Percentiles rank a stretch among this genome's conserved stretches.
Conservation (phyloP, 106 monocot species). For the Apostasia ramifera region DNA sequence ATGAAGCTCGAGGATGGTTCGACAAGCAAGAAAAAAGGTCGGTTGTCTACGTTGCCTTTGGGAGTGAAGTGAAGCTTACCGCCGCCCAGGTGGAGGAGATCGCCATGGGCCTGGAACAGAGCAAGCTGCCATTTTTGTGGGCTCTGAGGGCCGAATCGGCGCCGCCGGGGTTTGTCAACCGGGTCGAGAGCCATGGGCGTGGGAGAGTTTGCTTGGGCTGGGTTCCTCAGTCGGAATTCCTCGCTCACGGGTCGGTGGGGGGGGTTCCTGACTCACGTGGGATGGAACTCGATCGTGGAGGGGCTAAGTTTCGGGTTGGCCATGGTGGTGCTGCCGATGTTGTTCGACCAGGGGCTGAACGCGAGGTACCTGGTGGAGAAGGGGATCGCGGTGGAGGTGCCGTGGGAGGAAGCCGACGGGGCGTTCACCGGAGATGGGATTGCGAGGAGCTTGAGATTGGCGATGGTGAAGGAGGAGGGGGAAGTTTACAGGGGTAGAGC, state of each 20-base stretch:
- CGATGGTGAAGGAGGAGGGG: constrained; percentile 28
- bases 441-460: constrained; percentile 27
- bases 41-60: constrained; percentile 10
- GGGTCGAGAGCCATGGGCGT: background rate
- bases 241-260: constrained; percentile 12
- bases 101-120: background rate
- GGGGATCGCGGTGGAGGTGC: constrained; percentile 32
- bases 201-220: constrained; percentile 3
- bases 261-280: constrained; percentile 1
- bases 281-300: constrained; percentile 10
- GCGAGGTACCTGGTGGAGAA: constrained; percentile 27
- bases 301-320: constrained; percentile 11
- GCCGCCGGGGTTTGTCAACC: background rate
- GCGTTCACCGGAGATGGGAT: constrained; percentile 26
- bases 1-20: background rate
- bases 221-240: constrained; percentile 4
- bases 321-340: constrained; percentile 31
- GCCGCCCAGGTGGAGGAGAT: background rate
- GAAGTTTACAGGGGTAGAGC: constrained; percentile 3
- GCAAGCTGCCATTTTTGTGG: constrained; percentile 7
- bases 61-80: constrained; percentile 6
- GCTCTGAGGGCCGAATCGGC: background rate
- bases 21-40: background rate
- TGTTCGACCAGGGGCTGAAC: constrained; percentile 49
- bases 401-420: constrained; percentile 28